phyloP scores from a whole-genome alignment of 371 early-diverging fungal species.

The Saksenaea oblongispora region DNA sequence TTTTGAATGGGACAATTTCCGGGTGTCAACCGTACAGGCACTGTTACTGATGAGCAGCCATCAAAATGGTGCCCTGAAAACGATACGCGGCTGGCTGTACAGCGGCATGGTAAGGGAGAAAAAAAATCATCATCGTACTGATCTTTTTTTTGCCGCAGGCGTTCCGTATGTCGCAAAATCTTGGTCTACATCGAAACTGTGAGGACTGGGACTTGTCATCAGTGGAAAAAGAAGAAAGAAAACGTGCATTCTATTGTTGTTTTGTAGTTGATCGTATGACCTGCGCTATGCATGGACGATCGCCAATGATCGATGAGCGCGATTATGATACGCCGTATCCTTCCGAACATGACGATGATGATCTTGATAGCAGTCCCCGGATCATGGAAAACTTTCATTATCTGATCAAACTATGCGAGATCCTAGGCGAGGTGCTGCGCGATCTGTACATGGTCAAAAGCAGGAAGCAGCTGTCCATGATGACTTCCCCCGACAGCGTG shows the following conservation, averaged over 20 bases:
- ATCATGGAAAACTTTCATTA: slow-evolving; percentile 44
- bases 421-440: slow-evolving; percentile 43
- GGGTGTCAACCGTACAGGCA: slow-evolving; percentile 43
- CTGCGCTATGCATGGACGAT: slow-evolving; percentile 53
- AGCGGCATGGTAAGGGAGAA: slow-evolving; percentile 44
- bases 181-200: slow-evolving; percentile 62
- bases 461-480: slow-evolving; percentile 31
- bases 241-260: slow-evolving; percentile 63
- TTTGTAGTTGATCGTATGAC: slow-evolving; percentile 61
- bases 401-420: slow-evolving; percentile 44
- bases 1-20: slow-evolving; percentile 43
- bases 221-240: slow-evolving; percentile 55
- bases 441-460: slow-evolving; percentile 49
- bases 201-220: slow-evolving; percentile 51
- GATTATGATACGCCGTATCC: slow-evolving; percentile 53
- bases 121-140: background rate
- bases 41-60: slow-evolving; percentile 48
- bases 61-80: slow-evolving; percentile 48
- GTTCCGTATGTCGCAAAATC: slow-evolving; percentile 62
- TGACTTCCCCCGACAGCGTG: slow-evolving; percentile 37
- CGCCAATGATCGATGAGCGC: slow-evolving; percentile 51
- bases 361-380: slow-evolving; percentile 25
- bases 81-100: slow-evolving; percentile 50
- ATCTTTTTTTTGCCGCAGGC: slow-evolving; percentile 30
- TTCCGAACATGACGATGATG: slow-evolving; percentile 39